Conservation (phyloP, 2,329 filamentous ascomycete genomes). For the Xylariaceae sp. region DNA sequence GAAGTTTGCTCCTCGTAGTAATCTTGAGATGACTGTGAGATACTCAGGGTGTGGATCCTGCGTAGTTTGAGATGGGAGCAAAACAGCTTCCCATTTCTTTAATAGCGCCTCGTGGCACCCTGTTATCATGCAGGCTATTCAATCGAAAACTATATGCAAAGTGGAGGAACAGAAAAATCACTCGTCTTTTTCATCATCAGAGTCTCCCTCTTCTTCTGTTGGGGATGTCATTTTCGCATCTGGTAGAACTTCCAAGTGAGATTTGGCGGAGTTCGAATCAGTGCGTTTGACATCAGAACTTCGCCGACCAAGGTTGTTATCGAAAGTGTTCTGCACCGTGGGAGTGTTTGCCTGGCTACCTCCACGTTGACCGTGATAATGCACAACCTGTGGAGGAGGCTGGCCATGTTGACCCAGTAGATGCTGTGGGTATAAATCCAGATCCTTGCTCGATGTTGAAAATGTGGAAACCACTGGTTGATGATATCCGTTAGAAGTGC, state of each 20-base stretch:
- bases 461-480: slow-evolving; percentile 66
- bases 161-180: too few relatives aligned
- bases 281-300: slow-evolving; percentile 46
- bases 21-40: too few relatives aligned
- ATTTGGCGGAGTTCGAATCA: slow-evolving; percentile 32
- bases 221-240: slow-evolving; percentile 35
- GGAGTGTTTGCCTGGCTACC: slow-evolving; percentile 64
- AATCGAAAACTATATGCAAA: too few relatives aligned
- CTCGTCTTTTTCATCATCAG: slow-evolving; percentile 19
- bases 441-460: slow-evolving; percentile 65
- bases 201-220: slow-evolving; percentile 15
- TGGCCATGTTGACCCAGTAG: slow-evolving; percentile 61
- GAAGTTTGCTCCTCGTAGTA: too few relatives aligned
- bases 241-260: slow-evolving; percentile 39
- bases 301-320: slow-evolving; percentile 42
- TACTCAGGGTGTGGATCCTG: too few relatives aligned
- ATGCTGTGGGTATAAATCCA: slow-evolving; percentile 65
- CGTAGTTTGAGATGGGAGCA: too few relatives aligned
- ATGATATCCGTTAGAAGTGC: slow-evolving; percentile 59
- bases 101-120: too few relatives aligned
- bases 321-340: slow-evolving; percentile 50
- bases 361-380: slow-evolving; percentile 65
- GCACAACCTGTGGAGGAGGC: slow-evolving; percentile 60
- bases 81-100: too few relatives aligned
- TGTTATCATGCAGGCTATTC: too few relatives aligned